These are phyloP conservation scores for Corylus americana DNA, from an alignment of 306 rosid genomes.

Conservation along the genomic window DNA sequence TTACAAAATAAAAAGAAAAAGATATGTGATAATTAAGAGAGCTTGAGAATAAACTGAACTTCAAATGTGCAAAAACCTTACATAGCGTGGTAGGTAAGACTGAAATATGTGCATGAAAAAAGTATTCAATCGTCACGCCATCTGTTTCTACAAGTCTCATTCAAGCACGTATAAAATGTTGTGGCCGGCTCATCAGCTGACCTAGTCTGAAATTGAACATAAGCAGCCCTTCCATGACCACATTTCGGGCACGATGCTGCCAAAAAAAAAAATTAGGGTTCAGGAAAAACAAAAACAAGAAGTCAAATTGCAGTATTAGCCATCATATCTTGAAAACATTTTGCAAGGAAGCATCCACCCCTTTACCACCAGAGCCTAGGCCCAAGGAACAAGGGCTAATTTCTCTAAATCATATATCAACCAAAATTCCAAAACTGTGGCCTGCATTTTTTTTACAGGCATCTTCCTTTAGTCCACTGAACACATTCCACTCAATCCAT, in stretches of 20 bases:
- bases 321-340: neutral
- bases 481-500: neutral
- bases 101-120: neutral
- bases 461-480: neutral
- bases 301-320: neutral
- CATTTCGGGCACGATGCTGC: slow-evolving; percentile 60
- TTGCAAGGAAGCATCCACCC: neutral
- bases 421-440: neutral
- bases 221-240: slow-evolving; percentile 47
- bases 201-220: slow-evolving; percentile 53
- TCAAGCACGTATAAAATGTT: slow-evolving; percentile 56
- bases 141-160: slow-evolving; percentile 37
- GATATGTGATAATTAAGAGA: neutral
- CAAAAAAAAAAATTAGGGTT: neutral
- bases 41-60: neutral
- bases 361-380: neutral
- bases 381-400: neutral
- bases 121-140: slow-evolving; percentile 46
- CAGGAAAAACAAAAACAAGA: neutral
- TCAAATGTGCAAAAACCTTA: neutral
- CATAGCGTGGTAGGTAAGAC: neutral
- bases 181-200: slow-evolving; percentile 77
- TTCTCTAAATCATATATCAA: neutral
- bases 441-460: neutral
- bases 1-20: neutral